phyloP scores from a whole-genome alignment of 176 grass and related monocot species.

The Ensete ventricosum region DNA sequence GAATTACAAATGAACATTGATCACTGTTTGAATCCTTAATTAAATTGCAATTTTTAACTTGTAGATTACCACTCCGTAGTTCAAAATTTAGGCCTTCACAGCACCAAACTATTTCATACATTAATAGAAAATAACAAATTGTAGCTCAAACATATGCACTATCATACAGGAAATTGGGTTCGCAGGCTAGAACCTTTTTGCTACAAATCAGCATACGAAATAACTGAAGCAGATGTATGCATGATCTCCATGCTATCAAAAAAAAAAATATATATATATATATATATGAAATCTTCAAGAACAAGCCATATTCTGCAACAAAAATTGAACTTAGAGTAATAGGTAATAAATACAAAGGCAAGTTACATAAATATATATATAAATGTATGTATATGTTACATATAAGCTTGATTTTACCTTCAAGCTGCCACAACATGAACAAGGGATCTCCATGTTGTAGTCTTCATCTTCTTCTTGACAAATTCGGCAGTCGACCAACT shows the following conservation, averaged over 20 bases:
- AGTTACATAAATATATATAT: background rate
- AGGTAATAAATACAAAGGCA: background rate
- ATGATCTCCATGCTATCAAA: too few relatives aligned
- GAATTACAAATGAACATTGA: too few relatives aligned
- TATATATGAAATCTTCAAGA: background rate
- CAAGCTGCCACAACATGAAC: slow-evolving; percentile 79
- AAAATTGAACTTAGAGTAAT: background rate
- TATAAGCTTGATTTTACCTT: slow-evolving; percentile 32
- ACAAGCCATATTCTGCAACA: background rate
- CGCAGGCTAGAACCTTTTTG: background rate
- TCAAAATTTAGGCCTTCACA: background rate
- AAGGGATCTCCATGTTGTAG: slow-evolving; percentile 57
- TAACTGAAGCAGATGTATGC: too few relatives aligned
- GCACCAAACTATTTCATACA: background rate
- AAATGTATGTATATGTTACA: too few relatives aligned
- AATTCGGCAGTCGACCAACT: slow-evolving; percentile 63
- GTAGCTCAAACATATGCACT: background rate
- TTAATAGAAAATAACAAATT: background rate
- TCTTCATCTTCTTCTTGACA: slow-evolving; percentile 67
- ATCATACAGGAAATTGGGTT: background rate
- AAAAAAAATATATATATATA: too few relatives aligned
- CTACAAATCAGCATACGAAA: too few relatives aligned
- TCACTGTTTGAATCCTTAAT: too few relatives aligned
- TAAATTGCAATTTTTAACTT: too few relatives aligned
- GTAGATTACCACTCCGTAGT: too few relatives aligned